These are phyloP conservation scores for Trypanosoma rangeli DNA, from an alignment of 208 protist genomes.

Conservation along the genomic window DNA sequence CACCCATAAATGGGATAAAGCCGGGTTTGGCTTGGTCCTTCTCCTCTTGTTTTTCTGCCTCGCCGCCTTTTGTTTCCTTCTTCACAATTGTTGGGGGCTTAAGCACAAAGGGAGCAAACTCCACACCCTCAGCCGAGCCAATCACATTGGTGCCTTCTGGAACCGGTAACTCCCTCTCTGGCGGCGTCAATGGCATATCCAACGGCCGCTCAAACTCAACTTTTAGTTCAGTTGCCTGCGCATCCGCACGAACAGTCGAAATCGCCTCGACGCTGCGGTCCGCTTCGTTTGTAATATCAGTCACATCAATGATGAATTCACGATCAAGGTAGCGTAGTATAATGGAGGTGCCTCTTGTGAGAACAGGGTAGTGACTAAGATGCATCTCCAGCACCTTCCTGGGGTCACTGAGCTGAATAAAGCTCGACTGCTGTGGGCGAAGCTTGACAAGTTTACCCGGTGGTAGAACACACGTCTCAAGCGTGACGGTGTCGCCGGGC, in stretches of 20 bases:
- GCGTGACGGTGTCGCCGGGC: conserved; percentile 47
- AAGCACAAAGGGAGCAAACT: conserved; percentile 64
- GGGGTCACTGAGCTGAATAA: conserved; percentile 93
- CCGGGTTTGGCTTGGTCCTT: conserved; percentile 9
- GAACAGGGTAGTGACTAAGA: conserved; percentile 87
- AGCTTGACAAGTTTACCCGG: conserved; percentile 91
- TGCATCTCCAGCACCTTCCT: conserved; percentile 91
- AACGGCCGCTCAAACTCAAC: conserved; percentile 93
- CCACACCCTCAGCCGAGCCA: conserved; percentile 42
- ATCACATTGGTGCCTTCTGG: conserved; percentile 56
- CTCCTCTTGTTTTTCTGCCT: conserved; percentile 3
- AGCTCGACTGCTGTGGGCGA: conserved; percentile 86
- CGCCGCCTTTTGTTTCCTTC: background rate
- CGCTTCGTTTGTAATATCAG: conserved; percentile 67
- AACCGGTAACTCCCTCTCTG: conserved; percentile 21
- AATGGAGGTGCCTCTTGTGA: conserved; percentile 91
- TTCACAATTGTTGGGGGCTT: conserved; percentile 54
- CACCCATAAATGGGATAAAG: conserved; percentile 30
- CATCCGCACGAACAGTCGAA: conserved; percentile 87
- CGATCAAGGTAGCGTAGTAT: conserved; percentile 88
- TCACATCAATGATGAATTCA: conserved; percentile 87
- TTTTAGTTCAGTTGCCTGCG: conserved; percentile 87
- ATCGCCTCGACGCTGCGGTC: conserved; percentile 71
- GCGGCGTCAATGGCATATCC: conserved; percentile 84
- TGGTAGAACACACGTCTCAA: conserved; percentile 78